A percentile compares a stretch with the other conserved stretches of the same genome.
Conservation (phyloP, 2,329 filamentous ascomycete species). For the Nemania sp. region DNA sequence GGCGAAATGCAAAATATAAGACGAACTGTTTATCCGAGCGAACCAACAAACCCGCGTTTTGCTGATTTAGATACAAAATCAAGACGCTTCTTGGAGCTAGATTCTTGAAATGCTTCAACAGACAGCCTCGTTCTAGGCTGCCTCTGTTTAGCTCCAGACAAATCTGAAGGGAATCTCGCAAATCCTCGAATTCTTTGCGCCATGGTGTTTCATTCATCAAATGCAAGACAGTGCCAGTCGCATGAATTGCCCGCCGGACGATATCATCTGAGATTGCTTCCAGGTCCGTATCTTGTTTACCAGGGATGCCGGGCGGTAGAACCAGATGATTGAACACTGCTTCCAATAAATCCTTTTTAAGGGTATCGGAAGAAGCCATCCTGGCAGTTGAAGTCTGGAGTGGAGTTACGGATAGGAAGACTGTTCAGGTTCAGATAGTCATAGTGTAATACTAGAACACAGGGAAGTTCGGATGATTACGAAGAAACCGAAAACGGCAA, state of each 20-base stretch:
- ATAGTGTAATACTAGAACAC: too few relatives aligned
- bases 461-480: too few relatives aligned
- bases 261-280: conserved; percentile 36
- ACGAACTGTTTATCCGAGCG: conserved; percentile 29
- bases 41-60: conserved; percentile 35
- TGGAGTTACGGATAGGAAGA: too few relatives aligned
- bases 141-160: conserved; percentile 30
- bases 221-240: conserved; percentile 10
- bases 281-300: conserved; percentile 38
- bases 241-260: conserved; percentile 32
- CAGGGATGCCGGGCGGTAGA: conserved; percentile 47
- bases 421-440: too few relatives aligned
- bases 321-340: conserved; percentile 47
- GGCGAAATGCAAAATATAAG: not conserved
- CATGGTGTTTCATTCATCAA: conserved; percentile 16
- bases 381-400: too few relatives aligned
- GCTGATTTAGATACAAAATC: conserved; percentile 33
- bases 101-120: conserved; percentile 22
- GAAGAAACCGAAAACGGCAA: too few relatives aligned
- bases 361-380: not conserved
- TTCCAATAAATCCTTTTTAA: conserved; percentile 18
- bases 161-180: conserved; percentile 22
- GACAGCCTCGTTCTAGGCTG: conserved; percentile 25
- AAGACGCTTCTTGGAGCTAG: conserved; percentile 23
- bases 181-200: conserved; percentile 23